phyloP scores from a whole-genome alignment of 2,329 filamentous ascomycete species.

The Aspergillus brasiliensis region DNA sequence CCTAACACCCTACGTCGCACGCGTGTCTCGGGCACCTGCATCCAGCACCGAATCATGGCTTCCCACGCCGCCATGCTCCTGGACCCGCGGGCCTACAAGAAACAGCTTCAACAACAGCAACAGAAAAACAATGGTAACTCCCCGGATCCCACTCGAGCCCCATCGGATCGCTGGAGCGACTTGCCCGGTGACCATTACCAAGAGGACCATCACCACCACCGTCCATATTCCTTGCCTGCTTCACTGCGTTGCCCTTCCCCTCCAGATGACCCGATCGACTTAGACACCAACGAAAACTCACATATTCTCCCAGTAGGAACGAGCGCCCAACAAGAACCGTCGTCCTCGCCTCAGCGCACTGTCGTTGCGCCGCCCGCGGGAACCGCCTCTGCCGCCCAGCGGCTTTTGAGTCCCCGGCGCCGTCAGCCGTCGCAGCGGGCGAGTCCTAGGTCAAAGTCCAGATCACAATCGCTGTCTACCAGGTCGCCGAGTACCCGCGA shows the following conservation, averaged over 20 bases:
- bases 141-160: slow-evolving; percentile 12
- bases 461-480: slow-evolving; percentile 13
- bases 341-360: slow-evolving; percentile 13
- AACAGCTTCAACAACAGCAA: slow-evolving; percentile 31
- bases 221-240: slow-evolving; percentile 15
- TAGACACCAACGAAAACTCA: slow-evolving; percentile 26
- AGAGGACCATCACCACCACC: slow-evolving; percentile 13
- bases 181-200: not conserved
- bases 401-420: slow-evolving; percentile 23
- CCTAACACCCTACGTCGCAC: not conserved
- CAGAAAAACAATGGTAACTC: slow-evolving; percentile 38
- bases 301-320: slow-evolving; percentile 14
- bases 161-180: slow-evolving; percentile 13
- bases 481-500: slow-evolving; percentile 15
- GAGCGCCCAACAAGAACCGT: slow-evolving; percentile 24
- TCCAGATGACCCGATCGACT: slow-evolving; percentile 17
- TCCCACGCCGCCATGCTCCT: slow-evolving; percentile 47
- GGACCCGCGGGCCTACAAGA: slow-evolving; percentile 46
- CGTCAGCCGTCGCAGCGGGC: slow-evolving; percentile 12
- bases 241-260: slow-evolving; percentile 17
- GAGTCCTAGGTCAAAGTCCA: slow-evolving; percentile 20
- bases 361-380: slow-evolving; percentile 26
- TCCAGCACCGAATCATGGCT: slow-evolving; percentile 33
- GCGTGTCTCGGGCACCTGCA: slow-evolving; percentile 19
- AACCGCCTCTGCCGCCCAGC: slow-evolving; percentile 27